Percentiles rank a stretch among this genome's conserved stretches.
Evolutionary conservation across 192 early-diverging fungal genomes (phyloP).

Genomic region (Spinellus fusiger): DNA sequence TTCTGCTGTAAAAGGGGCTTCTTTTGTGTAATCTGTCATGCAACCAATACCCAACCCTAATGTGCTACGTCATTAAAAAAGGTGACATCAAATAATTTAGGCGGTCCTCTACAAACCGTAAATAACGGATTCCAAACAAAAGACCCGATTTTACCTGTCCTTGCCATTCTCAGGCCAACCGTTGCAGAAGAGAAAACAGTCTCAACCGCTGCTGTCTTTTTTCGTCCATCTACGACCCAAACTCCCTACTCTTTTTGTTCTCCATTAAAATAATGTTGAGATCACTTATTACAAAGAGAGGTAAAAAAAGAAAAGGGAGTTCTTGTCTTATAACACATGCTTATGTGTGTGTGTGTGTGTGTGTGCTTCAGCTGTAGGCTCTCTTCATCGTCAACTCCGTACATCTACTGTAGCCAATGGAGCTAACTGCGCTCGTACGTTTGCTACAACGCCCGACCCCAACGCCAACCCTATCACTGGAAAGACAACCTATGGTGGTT

Average conservation of each 20-base stretch:
- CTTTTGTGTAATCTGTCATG: neutral
- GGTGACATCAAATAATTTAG: neutral
- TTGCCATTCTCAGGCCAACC: neutral
- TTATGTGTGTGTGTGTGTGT: too few species aligned
- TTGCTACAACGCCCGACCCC: slow-evolving; percentile 35
- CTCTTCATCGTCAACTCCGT: neutral
- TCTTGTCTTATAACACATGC: too few species aligned
- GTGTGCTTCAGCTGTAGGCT: neutral
- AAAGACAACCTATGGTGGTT: slow-evolving; percentile 51
- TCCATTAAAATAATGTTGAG: neutral
- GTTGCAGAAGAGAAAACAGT: neutral
- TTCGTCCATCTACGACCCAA: neutral
- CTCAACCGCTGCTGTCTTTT: neutral
- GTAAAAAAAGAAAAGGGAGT: neutral
- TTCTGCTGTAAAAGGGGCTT: neutral
- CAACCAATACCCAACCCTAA: neutral
- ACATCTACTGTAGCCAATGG: slow-evolving; percentile 14
- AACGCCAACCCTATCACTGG: slow-evolving; percentile 37
- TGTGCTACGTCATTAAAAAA: neutral
- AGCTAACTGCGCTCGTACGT: slow-evolving; percentile 27
- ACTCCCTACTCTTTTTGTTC: neutral
- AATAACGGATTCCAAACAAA: neutral
- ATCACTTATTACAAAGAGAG: neutral
- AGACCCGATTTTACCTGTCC: neutral
- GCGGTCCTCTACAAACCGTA: neutral